A percentile compares a stretch with the other conserved stretches of the same genome.
phyloP scores from a whole-genome alignment of 257 asterid genomes.

The Jasminum sambac region DNA sequence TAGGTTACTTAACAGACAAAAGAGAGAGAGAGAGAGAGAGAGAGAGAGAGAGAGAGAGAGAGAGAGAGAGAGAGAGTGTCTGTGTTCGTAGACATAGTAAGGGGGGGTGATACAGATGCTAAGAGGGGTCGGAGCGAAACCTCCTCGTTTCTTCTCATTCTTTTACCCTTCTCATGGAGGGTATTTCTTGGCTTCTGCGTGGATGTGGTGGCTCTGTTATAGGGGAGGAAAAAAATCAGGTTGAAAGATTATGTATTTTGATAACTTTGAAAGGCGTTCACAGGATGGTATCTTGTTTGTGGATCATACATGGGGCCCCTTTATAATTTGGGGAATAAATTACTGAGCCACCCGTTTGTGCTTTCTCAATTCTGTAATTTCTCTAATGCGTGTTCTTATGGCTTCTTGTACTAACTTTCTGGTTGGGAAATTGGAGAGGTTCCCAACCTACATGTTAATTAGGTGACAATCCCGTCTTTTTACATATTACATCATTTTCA shows the following conservation, averaged over 20 bases:
- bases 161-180: not conserved
- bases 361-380: not conserved
- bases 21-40: no score
- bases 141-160: not conserved
- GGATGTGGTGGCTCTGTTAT: not conserved
- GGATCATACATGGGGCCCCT: not conserved
- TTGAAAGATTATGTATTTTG: not conserved
- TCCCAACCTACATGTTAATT: not conserved
- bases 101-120: not conserved
- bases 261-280: not conserved
- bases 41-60: no score
- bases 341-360: not conserved
- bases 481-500: no score
- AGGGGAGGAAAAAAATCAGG: not conserved
- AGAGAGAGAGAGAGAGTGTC: not conserved
- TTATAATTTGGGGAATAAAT: not conserved
- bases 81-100: not conserved
- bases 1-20: not conserved
- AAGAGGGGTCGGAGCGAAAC: not conserved
- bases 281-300: not conserved
- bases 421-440: not conserved
- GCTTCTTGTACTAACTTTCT: not conserved
- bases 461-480: no score
- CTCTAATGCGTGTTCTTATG: not conserved
- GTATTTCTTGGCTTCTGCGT: not conserved